Conservation (phyloP, 2,329 filamentous ascomycete species). For the Malbranchea zuffiana region DNA sequence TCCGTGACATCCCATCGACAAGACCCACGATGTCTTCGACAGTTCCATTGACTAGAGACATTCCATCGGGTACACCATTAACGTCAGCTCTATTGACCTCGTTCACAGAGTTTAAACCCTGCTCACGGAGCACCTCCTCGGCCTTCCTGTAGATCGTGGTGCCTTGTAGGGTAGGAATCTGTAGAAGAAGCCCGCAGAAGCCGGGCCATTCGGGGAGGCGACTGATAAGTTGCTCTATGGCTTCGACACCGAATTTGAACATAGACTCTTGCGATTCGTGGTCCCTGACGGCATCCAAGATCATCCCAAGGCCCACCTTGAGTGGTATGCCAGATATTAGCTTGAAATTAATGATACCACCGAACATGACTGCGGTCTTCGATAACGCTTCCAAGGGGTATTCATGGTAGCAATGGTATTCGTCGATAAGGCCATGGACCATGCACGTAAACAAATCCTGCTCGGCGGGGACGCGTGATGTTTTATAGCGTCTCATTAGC, state of each 20-base stretch:
- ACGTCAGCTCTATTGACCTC: conserved; percentile 40
- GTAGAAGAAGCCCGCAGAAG: conserved; percentile 74
- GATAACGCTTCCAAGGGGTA: conserved; percentile 94
- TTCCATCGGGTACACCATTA: conserved; percentile 32
- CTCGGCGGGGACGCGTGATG: conserved; percentile 68
- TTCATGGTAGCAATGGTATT: conserved; percentile 89
- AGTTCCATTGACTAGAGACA: conserved; percentile 58
- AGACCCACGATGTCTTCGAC: conserved; percentile 50
- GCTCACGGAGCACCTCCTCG: conserved; percentile 64
- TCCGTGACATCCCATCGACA: conserved; percentile 53
- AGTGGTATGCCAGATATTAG: conserved; percentile 82
- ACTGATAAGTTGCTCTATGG: conserved; percentile 74
- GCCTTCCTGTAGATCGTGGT: conserved; percentile 78
- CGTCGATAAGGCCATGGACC: conserved; percentile 95
- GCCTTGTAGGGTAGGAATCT: conserved; percentile 68
- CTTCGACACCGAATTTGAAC: conserved; percentile 97
- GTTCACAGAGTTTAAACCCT: conserved; percentile 47
- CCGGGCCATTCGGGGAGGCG: conserved; percentile 90
- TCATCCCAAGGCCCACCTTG: conserved; percentile 92
- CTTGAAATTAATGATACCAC: conserved; percentile 89
- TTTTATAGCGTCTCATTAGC: conserved; percentile 75
- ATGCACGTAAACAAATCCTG: conserved; percentile 97
- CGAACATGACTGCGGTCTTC: conserved; percentile 91
- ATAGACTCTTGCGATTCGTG: conserved; percentile 74
- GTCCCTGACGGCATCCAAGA: conserved; percentile 87